phyloP scores from a whole-genome alignment of 225 moss, liverwort and hornwort species.

The Climacium dendroides region DNA sequence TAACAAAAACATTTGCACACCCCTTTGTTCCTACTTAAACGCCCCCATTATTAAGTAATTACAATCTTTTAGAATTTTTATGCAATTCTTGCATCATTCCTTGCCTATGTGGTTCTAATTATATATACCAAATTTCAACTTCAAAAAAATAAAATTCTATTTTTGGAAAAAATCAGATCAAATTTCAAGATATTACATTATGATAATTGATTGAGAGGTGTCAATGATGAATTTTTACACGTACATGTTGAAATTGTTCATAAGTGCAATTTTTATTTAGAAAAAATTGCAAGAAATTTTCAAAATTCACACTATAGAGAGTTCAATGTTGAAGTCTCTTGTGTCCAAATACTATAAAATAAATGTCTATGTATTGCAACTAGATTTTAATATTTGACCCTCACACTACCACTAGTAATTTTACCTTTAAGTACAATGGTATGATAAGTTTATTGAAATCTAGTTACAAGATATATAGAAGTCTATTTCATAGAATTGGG shows the following conservation, averaged over 20 bases:
- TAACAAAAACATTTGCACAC: neutral
- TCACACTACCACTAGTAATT: neutral
- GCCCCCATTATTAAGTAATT: fast-evolving
- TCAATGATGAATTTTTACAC: neutral
- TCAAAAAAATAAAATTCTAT: neutral
- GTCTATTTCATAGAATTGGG: neutral
- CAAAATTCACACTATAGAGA: fast-evolving
- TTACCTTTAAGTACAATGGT: neutral
- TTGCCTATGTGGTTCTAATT: fast-evolving
- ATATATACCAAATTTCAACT: neutral
- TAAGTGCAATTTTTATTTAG: fast-evolving
- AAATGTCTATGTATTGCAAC: neutral
- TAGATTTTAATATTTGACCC: neutral
- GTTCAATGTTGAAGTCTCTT: fast-evolving
- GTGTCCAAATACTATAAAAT: neutral
- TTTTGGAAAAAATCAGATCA: fast-evolving
- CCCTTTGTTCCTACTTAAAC: fast-evolving
- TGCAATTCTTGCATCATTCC: neutral
- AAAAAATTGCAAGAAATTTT: neutral
- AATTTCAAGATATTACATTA: no score
- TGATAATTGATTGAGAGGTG: neutral
- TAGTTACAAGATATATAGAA: no score
- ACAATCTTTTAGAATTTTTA: neutral
- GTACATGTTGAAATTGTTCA: neutral
- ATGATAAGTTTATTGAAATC: neutral